Evolutionary conservation across 371 early-diverging fungal species (phyloP).

Genomic region (Massospora cicadina): DNA sequence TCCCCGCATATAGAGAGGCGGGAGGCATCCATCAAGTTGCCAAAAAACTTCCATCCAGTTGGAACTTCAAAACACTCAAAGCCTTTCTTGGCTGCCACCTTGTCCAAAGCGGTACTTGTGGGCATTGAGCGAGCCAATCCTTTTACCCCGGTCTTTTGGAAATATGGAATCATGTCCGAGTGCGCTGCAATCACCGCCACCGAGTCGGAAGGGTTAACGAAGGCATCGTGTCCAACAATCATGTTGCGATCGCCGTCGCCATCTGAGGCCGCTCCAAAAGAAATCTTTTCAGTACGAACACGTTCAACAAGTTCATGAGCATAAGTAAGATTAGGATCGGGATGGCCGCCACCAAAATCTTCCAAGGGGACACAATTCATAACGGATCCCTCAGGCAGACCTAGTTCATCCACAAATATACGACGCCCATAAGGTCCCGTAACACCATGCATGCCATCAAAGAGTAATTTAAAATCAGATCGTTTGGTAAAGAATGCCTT

Average conservation of each 20-base stretch:
- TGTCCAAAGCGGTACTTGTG: constrained; percentile 78
- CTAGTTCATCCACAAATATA: constrained; percentile 78
- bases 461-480: constrained; percentile 64
- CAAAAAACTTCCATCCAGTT: constrained; percentile 94
- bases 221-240: constrained; percentile 82
- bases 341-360: constrained; percentile 90
- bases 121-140: constrained; percentile 95
- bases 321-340: constrained; percentile 96
- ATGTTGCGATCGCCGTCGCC: constrained; percentile 92
- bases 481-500: constrained; percentile 46
- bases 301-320: constrained; percentile 86
- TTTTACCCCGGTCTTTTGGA: constrained; percentile 58
- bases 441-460: constrained; percentile 95
- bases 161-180: constrained; percentile 81
- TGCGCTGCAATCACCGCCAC: constrained; percentile 91
- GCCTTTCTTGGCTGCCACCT: constrained; percentile 67
- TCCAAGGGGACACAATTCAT: constrained; percentile 67
- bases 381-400: constrained; percentile 55
- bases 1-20: constrained; percentile 91
- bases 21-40: constrained; percentile 96
- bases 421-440: constrained; percentile 85
- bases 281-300: constrained; percentile 55
- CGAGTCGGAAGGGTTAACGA: constrained; percentile 94
- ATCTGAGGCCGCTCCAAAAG: constrained; percentile 91
- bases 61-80: constrained; percentile 73